Conservation (phyloP, 2,329 filamentous ascomycete species). For the Lecanicillium sp. region DNA sequence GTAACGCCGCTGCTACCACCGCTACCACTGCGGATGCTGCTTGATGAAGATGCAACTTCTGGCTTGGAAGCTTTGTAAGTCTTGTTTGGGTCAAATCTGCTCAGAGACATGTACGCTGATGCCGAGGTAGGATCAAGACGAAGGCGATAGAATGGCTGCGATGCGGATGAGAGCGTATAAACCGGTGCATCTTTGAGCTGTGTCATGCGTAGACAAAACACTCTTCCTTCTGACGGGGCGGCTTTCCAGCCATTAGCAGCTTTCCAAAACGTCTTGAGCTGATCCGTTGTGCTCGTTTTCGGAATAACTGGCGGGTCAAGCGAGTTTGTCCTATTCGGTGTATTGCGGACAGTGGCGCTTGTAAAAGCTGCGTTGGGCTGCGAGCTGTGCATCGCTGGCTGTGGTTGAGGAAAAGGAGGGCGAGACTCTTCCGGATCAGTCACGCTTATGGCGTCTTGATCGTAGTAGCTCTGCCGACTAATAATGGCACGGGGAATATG, state of each 20-base stretch:
- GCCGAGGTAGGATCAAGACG: conserved; percentile 55
- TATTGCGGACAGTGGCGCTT: not conserved
- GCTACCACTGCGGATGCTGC: conserved; percentile 21
- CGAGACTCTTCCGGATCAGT: conserved; percentile 3
- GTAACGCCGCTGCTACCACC: conserved; percentile 18
- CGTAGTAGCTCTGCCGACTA: conserved; percentile 52
- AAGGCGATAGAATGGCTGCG: conserved; percentile 60
- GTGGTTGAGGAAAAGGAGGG: conserved; percentile 8
- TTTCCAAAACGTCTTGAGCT: conserved; percentile 60
- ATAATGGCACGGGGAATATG: conserved; percentile 57
- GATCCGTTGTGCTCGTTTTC: conserved; percentile 46
- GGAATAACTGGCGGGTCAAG: conserved; percentile 36
- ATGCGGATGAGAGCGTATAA: conserved; percentile 54
- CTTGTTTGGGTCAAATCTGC: conserved; percentile 52
- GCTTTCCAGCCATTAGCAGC: conserved; percentile 63
- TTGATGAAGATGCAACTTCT: conserved; percentile 17
- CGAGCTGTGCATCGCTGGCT: not conserved
- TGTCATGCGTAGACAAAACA: conserved; percentile 50
- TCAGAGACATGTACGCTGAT: conserved; percentile 52
- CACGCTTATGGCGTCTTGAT: conserved; percentile 8
- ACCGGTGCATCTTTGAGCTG: conserved; percentile 53
- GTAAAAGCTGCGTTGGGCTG: not conserved
- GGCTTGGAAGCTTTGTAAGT: conserved; percentile 36
- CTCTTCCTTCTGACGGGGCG: conserved; percentile 46
- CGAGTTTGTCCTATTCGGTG: not conserved